These are phyloP conservation scores for Cladorrhinum sp. DNA, from an alignment of 2,329 filamentous ascomycete genomes.

Conservation along the genomic window DNA sequence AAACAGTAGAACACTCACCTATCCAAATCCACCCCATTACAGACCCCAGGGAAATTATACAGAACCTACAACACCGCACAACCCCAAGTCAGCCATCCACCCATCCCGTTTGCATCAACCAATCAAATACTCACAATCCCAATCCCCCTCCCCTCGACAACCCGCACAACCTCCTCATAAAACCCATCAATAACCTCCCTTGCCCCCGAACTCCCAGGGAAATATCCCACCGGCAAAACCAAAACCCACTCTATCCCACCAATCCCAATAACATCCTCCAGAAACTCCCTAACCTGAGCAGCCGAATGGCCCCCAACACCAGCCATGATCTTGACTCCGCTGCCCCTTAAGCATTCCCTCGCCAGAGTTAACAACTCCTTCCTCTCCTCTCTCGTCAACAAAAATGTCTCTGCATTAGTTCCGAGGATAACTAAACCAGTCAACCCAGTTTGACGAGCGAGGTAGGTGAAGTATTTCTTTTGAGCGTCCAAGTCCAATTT, in stretches of 20 bases:
- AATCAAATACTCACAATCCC: background rate
- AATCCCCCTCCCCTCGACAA: slow-evolving; percentile 50
- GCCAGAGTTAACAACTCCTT: slow-evolving; percentile 52
- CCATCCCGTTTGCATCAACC: no score
- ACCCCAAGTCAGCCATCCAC: no score
- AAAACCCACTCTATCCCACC: slow-evolving; percentile 58
- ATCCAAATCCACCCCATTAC: slow-evolving; percentile 65
- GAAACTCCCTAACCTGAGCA: slow-evolving; percentile 58
- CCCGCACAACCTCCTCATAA: slow-evolving; percentile 56
- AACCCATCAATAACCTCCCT: slow-evolving; percentile 56
- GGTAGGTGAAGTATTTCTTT: slow-evolving; percentile 31
- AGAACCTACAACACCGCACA: slow-evolving; percentile 39
- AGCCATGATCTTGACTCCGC: slow-evolving; percentile 55
- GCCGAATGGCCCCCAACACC: slow-evolving; percentile 64
- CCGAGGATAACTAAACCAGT: slow-evolving; percentile 34
- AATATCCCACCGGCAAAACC: slow-evolving; percentile 62
- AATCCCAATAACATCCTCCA: slow-evolving; percentile 55
- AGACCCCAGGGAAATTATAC: slow-evolving; percentile 68
- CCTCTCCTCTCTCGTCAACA: slow-evolving; percentile 35
- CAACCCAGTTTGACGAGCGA: slow-evolving; percentile 28
- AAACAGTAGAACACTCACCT: slow-evolving; percentile 9
- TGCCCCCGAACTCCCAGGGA: slow-evolving; percentile 59
- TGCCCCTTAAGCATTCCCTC: slow-evolving; percentile 47
- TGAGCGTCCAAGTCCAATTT: slow-evolving; percentile 30
- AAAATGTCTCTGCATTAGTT: slow-evolving; percentile 35